These are phyloP conservation scores for Coccomyxa sp. DNA, from an alignment of 139 green algal genomes.

Conservation along the genomic window DNA sequence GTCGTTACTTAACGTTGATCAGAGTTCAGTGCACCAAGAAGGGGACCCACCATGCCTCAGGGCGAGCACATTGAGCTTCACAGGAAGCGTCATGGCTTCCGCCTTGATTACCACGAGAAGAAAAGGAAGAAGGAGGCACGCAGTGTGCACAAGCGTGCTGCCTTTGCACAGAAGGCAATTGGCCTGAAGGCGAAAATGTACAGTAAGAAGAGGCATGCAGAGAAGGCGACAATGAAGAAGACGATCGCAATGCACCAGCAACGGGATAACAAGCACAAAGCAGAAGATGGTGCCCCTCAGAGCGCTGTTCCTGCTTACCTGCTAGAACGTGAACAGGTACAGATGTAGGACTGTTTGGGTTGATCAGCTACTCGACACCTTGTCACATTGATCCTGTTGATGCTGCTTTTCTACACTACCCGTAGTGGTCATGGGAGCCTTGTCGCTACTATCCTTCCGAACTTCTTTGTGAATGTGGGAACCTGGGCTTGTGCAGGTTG, in stretches of 20 bases:
- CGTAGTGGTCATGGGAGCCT: too few species aligned
- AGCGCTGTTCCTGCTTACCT: slow-evolving; percentile 95
- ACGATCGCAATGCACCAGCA: slow-evolving; percentile 98
- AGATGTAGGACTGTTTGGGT: background rate
- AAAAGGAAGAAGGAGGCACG: slow-evolving; percentile 95
- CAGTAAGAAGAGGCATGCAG: slow-evolving; percentile 91
- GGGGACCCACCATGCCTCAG: slow-evolving; percentile 74
- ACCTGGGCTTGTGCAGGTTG: slow-evolving; percentile 49
- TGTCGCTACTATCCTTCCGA: too few species aligned
- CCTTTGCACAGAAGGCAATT: slow-evolving; percentile 77
- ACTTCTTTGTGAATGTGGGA: background rate
- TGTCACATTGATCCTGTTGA: background rate
- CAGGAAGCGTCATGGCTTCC: slow-evolving; percentile 87
- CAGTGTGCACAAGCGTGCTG: slow-evolving; percentile 81
- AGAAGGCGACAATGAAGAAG: slow-evolving; percentile 99
- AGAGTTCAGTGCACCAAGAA: too few species aligned
- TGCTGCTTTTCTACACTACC: too few species aligned
- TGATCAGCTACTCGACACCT: background rate
- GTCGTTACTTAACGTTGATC: too few species aligned
- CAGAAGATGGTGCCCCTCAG: slow-evolving; percentile 77
- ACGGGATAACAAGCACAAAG: slow-evolving; percentile 88
- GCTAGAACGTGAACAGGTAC: slow-evolving; percentile 94
- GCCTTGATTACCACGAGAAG: slow-evolving; percentile 84
- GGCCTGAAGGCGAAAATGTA: slow-evolving; percentile 98
- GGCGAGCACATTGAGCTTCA: slow-evolving; percentile 98